These are phyloP conservation scores for Ceratobasidium sp. DNA, from an alignment of 1,284 basidiomycete species.

Conservation along the genomic window DNA sequence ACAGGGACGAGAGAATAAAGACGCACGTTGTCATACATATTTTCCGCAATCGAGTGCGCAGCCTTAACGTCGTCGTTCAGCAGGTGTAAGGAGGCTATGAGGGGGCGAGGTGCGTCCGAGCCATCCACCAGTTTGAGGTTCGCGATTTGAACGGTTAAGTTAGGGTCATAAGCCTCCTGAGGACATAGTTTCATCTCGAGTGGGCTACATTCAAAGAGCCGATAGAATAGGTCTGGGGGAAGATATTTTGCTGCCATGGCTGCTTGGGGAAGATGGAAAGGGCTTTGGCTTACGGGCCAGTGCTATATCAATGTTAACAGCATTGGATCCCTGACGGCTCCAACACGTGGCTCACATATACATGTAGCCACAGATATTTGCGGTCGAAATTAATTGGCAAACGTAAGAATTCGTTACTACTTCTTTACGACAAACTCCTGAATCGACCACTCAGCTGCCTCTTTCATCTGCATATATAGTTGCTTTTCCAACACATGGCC, in stretches of 20 bases:
- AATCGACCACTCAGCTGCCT: slow-evolving; percentile 39
- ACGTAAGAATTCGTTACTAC: not conserved
- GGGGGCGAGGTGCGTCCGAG: not conserved
- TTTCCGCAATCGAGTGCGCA: slow-evolving; percentile 13
- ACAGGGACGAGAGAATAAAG: not conserved
- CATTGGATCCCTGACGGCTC: not conserved
- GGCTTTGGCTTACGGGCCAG: too few relatives aligned
- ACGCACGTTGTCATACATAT: slow-evolving; percentile 1
- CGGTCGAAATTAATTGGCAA: not conserved
- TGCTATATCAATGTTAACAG: too few relatives aligned
- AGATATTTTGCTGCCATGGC: slow-evolving; percentile 11
- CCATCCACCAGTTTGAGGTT: slow-evolving; percentile 7
- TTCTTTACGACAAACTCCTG: slow-evolving; percentile 16
- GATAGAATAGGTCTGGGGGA: slow-evolving; percentile 4
- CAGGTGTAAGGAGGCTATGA: slow-evolving; percentile 8
- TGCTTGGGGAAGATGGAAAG: too few relatives aligned
- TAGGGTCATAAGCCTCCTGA: not conserved
- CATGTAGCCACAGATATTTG: too few relatives aligned
- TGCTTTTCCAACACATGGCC: slow-evolving; percentile 17
- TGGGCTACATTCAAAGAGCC: slow-evolving; percentile 5
- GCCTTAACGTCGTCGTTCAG: slow-evolving; percentile 15
- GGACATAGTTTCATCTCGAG: slow-evolving; percentile 4
- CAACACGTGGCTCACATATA: not conserved
- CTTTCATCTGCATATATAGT: slow-evolving; percentile 36
- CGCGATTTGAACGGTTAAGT: slow-evolving; percentile 13